These are phyloP conservation scores for Dentipellis sp. DNA, from an alignment of 768 basidiomycete species.

Conservation along the genomic window DNA sequence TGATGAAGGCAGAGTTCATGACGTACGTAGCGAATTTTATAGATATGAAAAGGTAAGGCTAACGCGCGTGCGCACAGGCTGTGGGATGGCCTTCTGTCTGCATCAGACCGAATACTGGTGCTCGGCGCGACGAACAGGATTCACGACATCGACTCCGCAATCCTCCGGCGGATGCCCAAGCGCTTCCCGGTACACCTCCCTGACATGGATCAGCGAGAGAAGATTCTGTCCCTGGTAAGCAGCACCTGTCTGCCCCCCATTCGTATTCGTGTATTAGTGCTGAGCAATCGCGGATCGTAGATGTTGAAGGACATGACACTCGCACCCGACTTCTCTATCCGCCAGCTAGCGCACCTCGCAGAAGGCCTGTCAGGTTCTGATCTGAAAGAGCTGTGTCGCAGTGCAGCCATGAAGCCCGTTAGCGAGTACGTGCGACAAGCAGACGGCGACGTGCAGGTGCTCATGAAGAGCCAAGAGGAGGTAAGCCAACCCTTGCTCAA, in stretches of 20 bases:
- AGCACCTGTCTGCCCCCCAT: not conserved
- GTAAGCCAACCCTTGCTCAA: slow-evolving; percentile 23
- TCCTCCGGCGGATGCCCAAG: slow-evolving; percentile 96
- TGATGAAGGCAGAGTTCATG: slow-evolving; percentile 98
- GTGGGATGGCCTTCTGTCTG: slow-evolving; percentile 91
- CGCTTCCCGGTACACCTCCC: slow-evolving; percentile 85
- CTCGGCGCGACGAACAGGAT: slow-evolving; percentile 95
- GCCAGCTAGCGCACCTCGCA: slow-evolving; percentile 54
- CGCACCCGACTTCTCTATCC: slow-evolving; percentile 50
- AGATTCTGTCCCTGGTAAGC: slow-evolving; percentile 72
- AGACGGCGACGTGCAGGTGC: slow-evolving; percentile 38
- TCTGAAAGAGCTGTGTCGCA: slow-evolving; percentile 84
- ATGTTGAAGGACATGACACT: slow-evolving; percentile 79
- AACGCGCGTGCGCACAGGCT: slow-evolving; percentile 35
- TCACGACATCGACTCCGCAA: slow-evolving; percentile 81
- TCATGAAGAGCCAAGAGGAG: slow-evolving; percentile 32
- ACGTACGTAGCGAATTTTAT: slow-evolving; percentile 42
- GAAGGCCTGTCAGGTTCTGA: slow-evolving; percentile 85
- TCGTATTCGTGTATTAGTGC: not conserved
- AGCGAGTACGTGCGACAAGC: slow-evolving; percentile 67
- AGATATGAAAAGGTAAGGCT: slow-evolving; percentile 1
- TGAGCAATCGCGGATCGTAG: slow-evolving; percentile 28
- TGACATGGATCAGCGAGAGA: slow-evolving; percentile 64
- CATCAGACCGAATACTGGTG: slow-evolving; percentile 75
- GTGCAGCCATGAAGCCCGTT: slow-evolving; percentile 89